These are phyloP conservation scores for Epicoccum sorghinum DNA, from an alignment of 2,329 filamentous ascomycete genomes.

Conservation along the genomic window DNA sequence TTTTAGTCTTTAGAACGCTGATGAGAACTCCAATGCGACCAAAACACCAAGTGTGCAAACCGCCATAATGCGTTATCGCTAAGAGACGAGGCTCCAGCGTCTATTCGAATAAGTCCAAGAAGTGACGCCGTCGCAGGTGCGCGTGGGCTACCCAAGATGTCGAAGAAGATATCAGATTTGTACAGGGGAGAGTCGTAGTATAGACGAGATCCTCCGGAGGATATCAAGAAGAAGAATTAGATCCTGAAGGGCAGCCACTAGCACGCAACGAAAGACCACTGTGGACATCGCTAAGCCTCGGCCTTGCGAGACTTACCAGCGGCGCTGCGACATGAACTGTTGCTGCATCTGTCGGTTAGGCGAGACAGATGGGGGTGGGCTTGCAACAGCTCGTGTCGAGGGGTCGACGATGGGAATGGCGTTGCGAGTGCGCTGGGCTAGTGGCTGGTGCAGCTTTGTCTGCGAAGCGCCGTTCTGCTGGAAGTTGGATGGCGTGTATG, in stretches of 20 bases:
- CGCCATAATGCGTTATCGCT: conserved; percentile 50
- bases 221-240: conserved; percentile 47
- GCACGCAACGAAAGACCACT: conserved; percentile 46
- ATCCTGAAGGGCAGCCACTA: conserved; percentile 48
- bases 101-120: conserved; percentile 44
- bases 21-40: conserved; percentile 45
- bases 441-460: conserved; percentile 88
- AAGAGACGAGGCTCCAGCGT: conserved; percentile 47
- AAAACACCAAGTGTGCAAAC: conserved; percentile 49
- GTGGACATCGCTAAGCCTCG: conserved; percentile 41
- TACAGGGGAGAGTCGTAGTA: conserved; percentile 50
- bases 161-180: conserved; percentile 51
- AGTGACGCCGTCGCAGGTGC: conserved; percentile 50
- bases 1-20: conserved; percentile 46
- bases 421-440: conserved; percentile 87
- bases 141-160: conserved; percentile 51
- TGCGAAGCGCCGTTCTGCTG: conserved; percentile 60
- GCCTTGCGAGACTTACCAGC: conserved; percentile 53
- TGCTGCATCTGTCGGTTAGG: conserved; percentile 67
- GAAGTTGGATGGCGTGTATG: conserved; percentile 65
- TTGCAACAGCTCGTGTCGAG: conserved; percentile 86
- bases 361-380: conserved; percentile 77
- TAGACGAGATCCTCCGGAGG: conserved; percentile 49
- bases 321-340: conserved; percentile 54
- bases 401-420: conserved; percentile 98